Evolutionary conservation across 805 yeast species (phyloP), one percentile per base, ranked within the genome.

Genomic region (Ogataea angusta): DNA sequence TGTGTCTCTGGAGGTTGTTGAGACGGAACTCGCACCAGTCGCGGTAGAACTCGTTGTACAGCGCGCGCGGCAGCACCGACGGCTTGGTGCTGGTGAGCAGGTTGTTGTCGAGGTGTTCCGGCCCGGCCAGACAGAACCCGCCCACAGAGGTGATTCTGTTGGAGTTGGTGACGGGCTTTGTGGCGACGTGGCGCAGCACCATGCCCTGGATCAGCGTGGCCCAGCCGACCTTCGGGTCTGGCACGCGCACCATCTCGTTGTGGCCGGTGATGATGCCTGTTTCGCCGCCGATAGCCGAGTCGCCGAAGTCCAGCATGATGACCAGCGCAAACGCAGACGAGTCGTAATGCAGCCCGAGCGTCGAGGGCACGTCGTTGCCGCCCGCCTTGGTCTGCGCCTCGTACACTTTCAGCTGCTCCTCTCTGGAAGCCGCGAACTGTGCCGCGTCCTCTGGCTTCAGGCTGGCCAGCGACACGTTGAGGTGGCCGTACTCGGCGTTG

Each of bases 401-500:
- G 24, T 47, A 42, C 25, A 43, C 48, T 18, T 31, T 24, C 19
- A 49, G 29, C 28, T 48, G 47, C 17, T 46, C 52, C 2, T 50
- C 53, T 28, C 47, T 39, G 6, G 52, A 44, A 18, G 42, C 38
- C 6, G 35, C 45, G 8, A 21, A 42, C 10, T 34, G 18, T 9
- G 38, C 24, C 6, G 36, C 24, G 19, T 56, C 60, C 25, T 46
- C 47, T 10, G 43, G 48, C 30, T 52, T 48, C 29, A 36, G 34
- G 24, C 57, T 42, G 12, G 60, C 72, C 45, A 75, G 57, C 2
- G 72, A 67, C 18, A 73, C 60, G 53, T 78, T 78, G 25, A 69
- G 62, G 40, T 73, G 76, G 10, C 73, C 79, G 36, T 73, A 63
- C 52, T 77, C 82, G 45, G 68, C 74, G 45, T 76, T 77, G 67